Conservation (phyloP, 2,329 filamentous ascomycete genomes). For the Setomelanomma holmii region DNA sequence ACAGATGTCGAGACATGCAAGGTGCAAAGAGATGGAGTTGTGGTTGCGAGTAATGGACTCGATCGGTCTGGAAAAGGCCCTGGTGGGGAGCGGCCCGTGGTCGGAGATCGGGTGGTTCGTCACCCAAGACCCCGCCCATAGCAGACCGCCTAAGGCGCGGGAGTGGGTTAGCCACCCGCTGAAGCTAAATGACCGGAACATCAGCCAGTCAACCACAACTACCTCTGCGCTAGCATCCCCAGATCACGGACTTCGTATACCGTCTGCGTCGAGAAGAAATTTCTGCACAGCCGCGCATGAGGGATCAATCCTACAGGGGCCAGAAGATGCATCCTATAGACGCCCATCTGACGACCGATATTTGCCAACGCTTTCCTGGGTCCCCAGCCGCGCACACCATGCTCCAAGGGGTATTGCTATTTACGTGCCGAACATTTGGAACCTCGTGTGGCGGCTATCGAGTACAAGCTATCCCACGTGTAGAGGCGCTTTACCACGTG, state of each 20-base stretch:
- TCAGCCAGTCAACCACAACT: background rate
- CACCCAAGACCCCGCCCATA: background rate
- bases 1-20: no score
- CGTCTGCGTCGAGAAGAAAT: background rate
- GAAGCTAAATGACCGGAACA: background rate
- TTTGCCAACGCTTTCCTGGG: background rate
- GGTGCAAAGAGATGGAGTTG: background rate
- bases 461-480: background rate
- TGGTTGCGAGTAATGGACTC: background rate
- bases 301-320: background rate
- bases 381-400: background rate
- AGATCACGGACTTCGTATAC: background rate
- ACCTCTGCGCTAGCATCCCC: background rate
- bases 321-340: background rate
- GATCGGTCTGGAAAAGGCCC: background rate
- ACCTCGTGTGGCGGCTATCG: background rate
- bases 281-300: background rate
- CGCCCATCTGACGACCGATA: background rate
- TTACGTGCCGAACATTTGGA: background rate
- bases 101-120: background rate
- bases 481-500: background rate
- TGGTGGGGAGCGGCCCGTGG: background rate
- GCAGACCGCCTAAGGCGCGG: background rate
- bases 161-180: background rate
- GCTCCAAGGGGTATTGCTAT: background rate